A percentile compares a stretch with the other conserved stretches of the same genome.
phyloP scores from a whole-genome alignment of 2,329 filamentous ascomycete species.

The Fusarium chaquense region DNA sequence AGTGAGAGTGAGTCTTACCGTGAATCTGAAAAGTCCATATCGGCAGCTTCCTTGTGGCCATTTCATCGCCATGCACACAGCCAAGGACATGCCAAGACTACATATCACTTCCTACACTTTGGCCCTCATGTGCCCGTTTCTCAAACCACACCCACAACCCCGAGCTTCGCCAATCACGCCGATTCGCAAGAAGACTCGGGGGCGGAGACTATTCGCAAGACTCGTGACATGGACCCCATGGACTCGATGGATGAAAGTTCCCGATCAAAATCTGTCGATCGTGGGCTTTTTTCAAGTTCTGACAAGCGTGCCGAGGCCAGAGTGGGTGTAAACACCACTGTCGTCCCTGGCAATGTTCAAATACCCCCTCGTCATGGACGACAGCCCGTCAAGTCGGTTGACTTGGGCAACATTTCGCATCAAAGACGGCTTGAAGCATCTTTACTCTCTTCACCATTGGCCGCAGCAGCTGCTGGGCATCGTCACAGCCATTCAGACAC shows the following conservation, averaged over 20 bases:
- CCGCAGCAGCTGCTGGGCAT: slow-evolving; percentile 52
- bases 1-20: slow-evolving; percentile 45
- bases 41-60: slow-evolving; percentile 47
- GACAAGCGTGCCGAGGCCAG: slow-evolving; percentile 75
- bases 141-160: slow-evolving; percentile 53
- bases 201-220: slow-evolving; percentile 52
- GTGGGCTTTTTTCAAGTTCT: slow-evolving; percentile 67
- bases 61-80: slow-evolving; percentile 56
- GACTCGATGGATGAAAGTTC: slow-evolving; percentile 60
- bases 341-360: slow-evolving; percentile 71
- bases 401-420: slow-evolving; percentile 51
- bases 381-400: slow-evolving; percentile 61
- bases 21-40: slow-evolving; percentile 42
- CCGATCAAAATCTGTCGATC: slow-evolving; percentile 73
- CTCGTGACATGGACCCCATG: slow-evolving; percentile 55
- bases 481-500: slow-evolving; percentile 60
- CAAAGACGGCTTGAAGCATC: slow-evolving; percentile 53
- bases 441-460: slow-evolving; percentile 55
- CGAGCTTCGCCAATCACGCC: slow-evolving; percentile 51
- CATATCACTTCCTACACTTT: slow-evolving; percentile 57
- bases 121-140: slow-evolving; percentile 43
- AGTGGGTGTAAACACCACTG: slow-evolving; percentile 71
- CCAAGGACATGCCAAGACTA: slow-evolving; percentile 57
- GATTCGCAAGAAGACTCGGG: slow-evolving; percentile 59
- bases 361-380: slow-evolving; percentile 57